Evolutionary conservation across 2,329 filamentous ascomycete species (phyloP), one percentile per base, ranked within the genome.

Genomic region (Dryadomyces quercus-mongolicae): DNA sequence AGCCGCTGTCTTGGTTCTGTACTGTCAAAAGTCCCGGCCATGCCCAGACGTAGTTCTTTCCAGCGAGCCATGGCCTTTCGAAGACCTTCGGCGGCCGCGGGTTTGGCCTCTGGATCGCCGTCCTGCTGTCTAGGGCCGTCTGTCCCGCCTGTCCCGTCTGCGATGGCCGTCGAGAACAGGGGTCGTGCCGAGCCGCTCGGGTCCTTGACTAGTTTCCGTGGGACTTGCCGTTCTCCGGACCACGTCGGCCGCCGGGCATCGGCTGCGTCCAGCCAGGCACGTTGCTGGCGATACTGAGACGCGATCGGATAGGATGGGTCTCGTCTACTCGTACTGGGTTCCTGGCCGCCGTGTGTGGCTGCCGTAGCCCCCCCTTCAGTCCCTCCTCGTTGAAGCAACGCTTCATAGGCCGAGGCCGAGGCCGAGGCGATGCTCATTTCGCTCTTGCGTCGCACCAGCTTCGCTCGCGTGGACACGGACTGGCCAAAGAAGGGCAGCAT

Each of bases 171-270:
- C 6, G 58, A 49, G 10, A 59, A 57, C 1, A 53, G 51, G 31
- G 60, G 58, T 25, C 60, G 52, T 13, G 59, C 60, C 25, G 60
- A 60, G 20, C 57, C 59, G 48, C 53, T 55, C 9, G 58, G 60
- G 12, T 61, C 60, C 53, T 63, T 62, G 52, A 62, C 58, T 25
- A 63, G 60, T 54, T 60, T 62, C 10, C 59, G 57, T 13, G 54
- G 51, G 15, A 54, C 52, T 16, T 51, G 60, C 9, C 55, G 51
- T 22, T 56, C 54, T 20, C 54, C 56, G 1, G 53, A 52, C 55
- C 54, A 55, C 40, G 53, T 52, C 18, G 54, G 51, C 15, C 54
- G 51, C 7, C 70, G 25, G 68, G 70, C 52, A 61, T 72, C 58
- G 68, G 56, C 53, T 4, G 54, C 56, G 6, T 54, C 45, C 10